phyloP scores from a whole-genome alignment of 2,329 filamentous ascomycete genomes.

The Botryotinia globosa region DNA sequence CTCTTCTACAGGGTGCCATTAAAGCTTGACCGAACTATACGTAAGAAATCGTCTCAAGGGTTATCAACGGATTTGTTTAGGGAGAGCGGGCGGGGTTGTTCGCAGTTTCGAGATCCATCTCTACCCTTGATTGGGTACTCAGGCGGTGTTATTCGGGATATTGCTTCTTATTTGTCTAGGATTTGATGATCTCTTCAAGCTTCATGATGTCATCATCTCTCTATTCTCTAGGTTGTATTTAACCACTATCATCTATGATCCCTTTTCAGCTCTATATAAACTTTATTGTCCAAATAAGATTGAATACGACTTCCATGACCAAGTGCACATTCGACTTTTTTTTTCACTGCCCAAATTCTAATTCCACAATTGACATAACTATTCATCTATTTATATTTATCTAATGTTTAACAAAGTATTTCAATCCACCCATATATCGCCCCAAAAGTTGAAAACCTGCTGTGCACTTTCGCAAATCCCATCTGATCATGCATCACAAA shows the following conservation, averaged over 20 bases:
- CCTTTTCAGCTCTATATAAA: background rate
- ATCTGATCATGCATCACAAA: background rate
- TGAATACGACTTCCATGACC: no score
- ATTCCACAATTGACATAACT: background rate
- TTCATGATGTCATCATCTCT: background rate
- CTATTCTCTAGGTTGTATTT: background rate
- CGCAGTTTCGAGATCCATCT: no score
- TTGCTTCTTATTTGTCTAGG: background rate
- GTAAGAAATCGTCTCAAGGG: no score
- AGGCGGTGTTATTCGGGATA: rapidly evolving
- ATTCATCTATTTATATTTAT: background rate
- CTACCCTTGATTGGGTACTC: no score
- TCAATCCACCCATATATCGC: background rate
- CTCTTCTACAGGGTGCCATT: background rate
- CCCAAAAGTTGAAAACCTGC: background rate
- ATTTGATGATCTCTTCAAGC: rapidly evolving
- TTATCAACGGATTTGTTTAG: background rate
- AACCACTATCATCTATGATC: background rate
- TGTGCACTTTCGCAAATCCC: no score
- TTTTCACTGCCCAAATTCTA: background rate
- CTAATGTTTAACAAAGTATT: background rate
- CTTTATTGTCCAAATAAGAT: background rate
- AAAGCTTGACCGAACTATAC: background rate
- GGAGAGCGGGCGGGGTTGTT: no score
- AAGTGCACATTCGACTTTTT: background rate